These are phyloP conservation scores for Aureobasidium sp. DNA, from an alignment of 2,329 filamentous ascomycete species.

Conservation along the genomic window DNA sequence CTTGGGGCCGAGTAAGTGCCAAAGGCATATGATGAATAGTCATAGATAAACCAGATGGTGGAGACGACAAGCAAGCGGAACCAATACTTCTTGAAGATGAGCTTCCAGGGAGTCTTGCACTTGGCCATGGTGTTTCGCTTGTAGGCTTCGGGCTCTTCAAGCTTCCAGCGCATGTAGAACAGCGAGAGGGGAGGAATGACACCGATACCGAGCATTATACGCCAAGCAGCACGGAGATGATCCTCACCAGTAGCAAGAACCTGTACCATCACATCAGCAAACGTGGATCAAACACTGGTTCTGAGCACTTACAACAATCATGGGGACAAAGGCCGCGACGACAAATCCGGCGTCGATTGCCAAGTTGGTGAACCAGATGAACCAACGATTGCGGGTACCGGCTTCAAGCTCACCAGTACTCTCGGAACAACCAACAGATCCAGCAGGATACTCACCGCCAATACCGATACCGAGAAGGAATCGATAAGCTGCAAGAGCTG, in stretches of 20 bases:
- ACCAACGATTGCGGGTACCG: conserved; percentile 80
- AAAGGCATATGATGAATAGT: conserved; percentile 74
- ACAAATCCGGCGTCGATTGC: conserved; percentile 84
- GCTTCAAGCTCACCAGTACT: conserved; percentile 71
- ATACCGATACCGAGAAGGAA: conserved; percentile 59
- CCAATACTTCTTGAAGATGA: conserved; percentile 58
- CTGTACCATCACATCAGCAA: conserved; percentile 19
- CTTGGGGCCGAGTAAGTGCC: conserved; percentile 65
- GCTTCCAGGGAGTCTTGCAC: conserved; percentile 38
- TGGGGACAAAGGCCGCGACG: conserved; percentile 68
- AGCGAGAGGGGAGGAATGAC: conserved; percentile 62
- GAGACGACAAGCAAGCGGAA: conserved; percentile 58
- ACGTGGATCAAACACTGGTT: no score
- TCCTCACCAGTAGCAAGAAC: conserved; percentile 45
- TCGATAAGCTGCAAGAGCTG: conserved; percentile 70
- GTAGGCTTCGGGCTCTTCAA: conserved; percentile 70
- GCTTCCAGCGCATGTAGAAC: conserved; percentile 57
- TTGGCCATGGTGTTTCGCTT: conserved; percentile 58
- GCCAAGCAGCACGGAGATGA: conserved; percentile 67
- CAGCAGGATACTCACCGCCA: conserved; percentile 66
- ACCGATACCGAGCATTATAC: conserved; percentile 66
- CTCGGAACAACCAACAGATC: conserved; percentile 76
- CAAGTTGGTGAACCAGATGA: conserved; percentile 70
- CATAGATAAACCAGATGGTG: conserved; percentile 65
- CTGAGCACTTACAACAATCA: conserved; percentile 38